Base-by-base conservation (phyloP, 73 alveolate species). In the Paramecium primaurelia region DNA sequence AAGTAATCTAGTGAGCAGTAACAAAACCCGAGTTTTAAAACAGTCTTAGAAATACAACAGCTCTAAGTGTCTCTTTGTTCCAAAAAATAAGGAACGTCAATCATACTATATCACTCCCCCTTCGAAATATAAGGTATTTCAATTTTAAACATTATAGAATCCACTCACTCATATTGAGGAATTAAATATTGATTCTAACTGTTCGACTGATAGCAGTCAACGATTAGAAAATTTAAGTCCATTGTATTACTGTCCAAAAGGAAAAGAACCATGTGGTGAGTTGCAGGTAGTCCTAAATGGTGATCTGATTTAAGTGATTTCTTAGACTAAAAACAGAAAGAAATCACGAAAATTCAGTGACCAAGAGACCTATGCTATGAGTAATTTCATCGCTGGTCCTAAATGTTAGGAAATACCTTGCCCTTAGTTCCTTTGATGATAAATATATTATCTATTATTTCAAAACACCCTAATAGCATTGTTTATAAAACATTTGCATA, bases 341-440 rank as follows among this genome's bases (percentile, higher is more conserved):
- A 80, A 80, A 80, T 80, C 91, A 10, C 18, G 91, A 44, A 80
- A 80, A 80, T 45, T 80, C 49, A 80, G 91, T 80, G 91, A 80
- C 8, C 68, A 73, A 73, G 75, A 42, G 73, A 80, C 91, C 25
- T 80, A 80, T 80, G 91, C 91, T 4, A 80, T 80, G 91, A 80
- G 91, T 44, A 47, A 42, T 26, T 80, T 80, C 49, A 80, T 26
- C 14, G 73, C 75, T 1, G 91, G 91, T 14, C 91, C 91, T 2
- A 80, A 80, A 47, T 32, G 77, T 64, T 42, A 10, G 77, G 91
- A 80, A 42, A 80, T 80, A 10, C 91, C 91, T 32, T 34, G 47
- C 34, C 91, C 91, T 38, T 8, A 25, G 75, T 80, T 80, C 91
- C 45, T 64, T 64, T 64, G 84, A 64, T 26, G 36, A 64, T 64